Evolutionary conservation across 306 rosid species (phyloP).

Genomic region (Cicer yamashitae): DNA sequence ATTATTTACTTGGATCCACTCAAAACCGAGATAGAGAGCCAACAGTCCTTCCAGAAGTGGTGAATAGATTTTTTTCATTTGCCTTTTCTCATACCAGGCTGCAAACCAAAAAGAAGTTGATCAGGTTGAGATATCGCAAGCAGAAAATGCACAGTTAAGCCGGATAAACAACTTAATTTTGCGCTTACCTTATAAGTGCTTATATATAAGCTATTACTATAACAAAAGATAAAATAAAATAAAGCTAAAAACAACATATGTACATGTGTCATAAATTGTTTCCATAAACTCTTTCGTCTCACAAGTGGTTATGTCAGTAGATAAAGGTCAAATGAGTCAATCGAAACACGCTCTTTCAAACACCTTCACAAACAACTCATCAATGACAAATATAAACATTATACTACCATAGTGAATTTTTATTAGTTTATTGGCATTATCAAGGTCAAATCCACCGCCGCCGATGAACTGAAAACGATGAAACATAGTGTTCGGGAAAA

Average conservation of each 20-base stretch:
- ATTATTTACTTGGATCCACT: slow-evolving; percentile 93
- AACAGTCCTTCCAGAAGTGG: slow-evolving; percentile 94
- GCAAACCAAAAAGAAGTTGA: slow-evolving; percentile 50
- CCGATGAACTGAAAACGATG: not conserved
- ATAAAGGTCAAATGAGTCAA: no score
- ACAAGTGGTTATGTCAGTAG: no score
- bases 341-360: no score
- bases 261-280: no score
- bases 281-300: no score
- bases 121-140: not conserved
- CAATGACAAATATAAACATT: not conserved
- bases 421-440: not conserved
- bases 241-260: no score
- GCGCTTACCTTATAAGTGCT: no score
- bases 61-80: slow-evolving; percentile 91
- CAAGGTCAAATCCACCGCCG: not conserved
- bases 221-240: no score
- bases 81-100: slow-evolving; percentile 95
- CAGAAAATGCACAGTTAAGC: not conserved
- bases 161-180: no score
- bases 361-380: not conserved
- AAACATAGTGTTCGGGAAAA: not conserved
- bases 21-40: slow-evolving; percentile 95
- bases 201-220: no score
- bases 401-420: not conserved